Conservation (phyloP, 768 basidiomycete genomes). For the Boletus coccyginus region DNA sequence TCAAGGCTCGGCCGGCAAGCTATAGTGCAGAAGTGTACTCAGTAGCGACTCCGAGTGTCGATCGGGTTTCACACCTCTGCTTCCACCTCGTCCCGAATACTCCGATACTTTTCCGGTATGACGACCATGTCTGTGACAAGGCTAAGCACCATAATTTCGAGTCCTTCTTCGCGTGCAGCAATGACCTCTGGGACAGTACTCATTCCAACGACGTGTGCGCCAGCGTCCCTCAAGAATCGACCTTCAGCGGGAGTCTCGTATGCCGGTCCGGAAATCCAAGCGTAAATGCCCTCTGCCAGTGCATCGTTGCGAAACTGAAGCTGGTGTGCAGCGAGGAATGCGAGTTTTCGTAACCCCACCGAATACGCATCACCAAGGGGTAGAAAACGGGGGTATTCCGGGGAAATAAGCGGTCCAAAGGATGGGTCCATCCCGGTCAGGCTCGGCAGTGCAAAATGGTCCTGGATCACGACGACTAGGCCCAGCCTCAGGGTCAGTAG, state of each 20-base stretch:
- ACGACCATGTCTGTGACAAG: conserved; percentile 86
- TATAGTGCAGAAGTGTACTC: conserved; percentile 25
- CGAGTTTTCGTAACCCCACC: conserved; percentile 60
- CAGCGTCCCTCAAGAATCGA: conserved; percentile 65
- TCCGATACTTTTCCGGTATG: conserved; percentile 61
- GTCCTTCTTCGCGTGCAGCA: conserved; percentile 69
- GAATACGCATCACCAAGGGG: conserved; percentile 86
- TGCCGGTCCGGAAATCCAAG: conserved; percentile 88
- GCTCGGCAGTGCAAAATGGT: conserved; percentile 81
- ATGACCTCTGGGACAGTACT: conserved; percentile 90
- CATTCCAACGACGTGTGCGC: conserved; percentile 94
- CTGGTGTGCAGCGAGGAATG: conserved; percentile 67
- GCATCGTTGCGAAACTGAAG: conserved; percentile 53
- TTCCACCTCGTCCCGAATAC: conserved; percentile 70
- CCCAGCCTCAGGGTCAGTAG: conserved; percentile 4
- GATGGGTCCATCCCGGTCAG: conserved; percentile 77
- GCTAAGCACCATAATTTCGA: conserved; percentile 77
- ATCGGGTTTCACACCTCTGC: conserved; percentile 36
- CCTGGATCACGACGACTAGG: conserved; percentile 77
- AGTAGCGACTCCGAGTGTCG: background rate
- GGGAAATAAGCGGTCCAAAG: conserved; percentile 64
- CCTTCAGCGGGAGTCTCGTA: conserved; percentile 91
- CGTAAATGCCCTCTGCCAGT: conserved; percentile 80
- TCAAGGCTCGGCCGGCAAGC: conserved; percentile 58
- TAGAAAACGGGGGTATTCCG: conserved; percentile 69